Base-by-base conservation (phyloP, 2,329 filamentous ascomycete species). In the Aciculosporium take region DNA sequence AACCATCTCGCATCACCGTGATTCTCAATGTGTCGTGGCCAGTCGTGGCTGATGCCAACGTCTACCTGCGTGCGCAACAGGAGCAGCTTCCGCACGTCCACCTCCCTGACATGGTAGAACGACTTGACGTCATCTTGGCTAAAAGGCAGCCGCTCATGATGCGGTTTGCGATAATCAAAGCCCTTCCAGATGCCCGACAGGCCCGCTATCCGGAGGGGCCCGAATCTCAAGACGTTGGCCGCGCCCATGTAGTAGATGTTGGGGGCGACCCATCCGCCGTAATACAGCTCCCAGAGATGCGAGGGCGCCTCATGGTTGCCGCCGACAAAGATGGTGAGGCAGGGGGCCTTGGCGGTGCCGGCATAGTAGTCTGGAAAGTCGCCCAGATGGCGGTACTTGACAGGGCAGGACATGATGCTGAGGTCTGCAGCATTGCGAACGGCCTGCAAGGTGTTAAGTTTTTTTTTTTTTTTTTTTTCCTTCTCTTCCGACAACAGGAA, bases 201-300 rank as follows among this genome's bases (percentile, higher is more conserved):
- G 5, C 82, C 89, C 28, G 86, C 84, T 46, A 98, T 94, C 18
- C 91, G 79, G 37, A 98, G 64, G 1, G 84, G 81, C 0, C 89
- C 89, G 25, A 93, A 68, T 15, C 81, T 79, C 31, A 98, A 58
- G 7, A 98, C 80, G 56, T 94, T 95, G 45, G 91, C 86, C 27
- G 87, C 85, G 37, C 91, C 91, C 59, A 96, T 72, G 63, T 95
- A 98, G 68, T 95, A 98, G 48, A 98, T 96, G 51, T 91, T 94
- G 7, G 86, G 87, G 7, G 89, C 89, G 5, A 86, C 91, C 91
- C 91, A 98, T 39, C 91, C 91, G 39, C 91, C 91, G 56, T 96
- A 94, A 65, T 85, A 94, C 0, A 98, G 73, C 62, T 98, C 91
- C 68, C 80, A 91, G 5, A 94, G 67, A 60, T 96, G 79, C 39